Percentiles rank a stretch among this genome's conserved stretches.
phyloP scores from a whole-genome alignment of 192 early-diverging fungal species.

The Gigaspora rosea region DNA sequence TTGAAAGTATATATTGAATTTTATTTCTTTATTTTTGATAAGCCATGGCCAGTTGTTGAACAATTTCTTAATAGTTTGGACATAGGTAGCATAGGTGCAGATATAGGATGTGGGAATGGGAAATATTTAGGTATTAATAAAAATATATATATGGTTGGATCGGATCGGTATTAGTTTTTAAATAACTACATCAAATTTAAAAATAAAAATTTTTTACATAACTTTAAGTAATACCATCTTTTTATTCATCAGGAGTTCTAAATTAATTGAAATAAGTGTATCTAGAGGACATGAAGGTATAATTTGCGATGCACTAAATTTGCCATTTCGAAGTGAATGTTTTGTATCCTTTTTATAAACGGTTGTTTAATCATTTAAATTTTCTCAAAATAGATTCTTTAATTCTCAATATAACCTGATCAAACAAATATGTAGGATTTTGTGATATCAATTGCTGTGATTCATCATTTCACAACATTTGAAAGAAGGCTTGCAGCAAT shows the following conservation, averaged over 20 bases:
- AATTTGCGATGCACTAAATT: slow-evolving; percentile 75
- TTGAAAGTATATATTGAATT: not conserved
- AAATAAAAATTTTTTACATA: not conserved
- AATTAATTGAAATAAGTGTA: slow-evolving; percentile 73
- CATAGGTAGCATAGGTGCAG: slow-evolving; percentile 80
- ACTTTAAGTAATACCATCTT: not conserved
- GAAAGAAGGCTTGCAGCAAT: slow-evolving; percentile 75
- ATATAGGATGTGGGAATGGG: slow-evolving; percentile 97
- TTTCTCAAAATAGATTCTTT: not conserved
- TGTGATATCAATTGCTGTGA: slow-evolving; percentile 93
- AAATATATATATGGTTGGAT: slow-evolving; percentile 80
- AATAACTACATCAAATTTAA: not conserved
- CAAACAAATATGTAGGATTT: slow-evolving; percentile 67
- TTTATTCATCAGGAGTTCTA: slow-evolving; percentile 58
- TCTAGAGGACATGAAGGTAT: slow-evolving; percentile 78
- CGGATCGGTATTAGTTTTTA: slow-evolving; percentile 67
- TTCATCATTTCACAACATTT: slow-evolving; percentile 86
- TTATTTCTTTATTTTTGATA: not conserved
- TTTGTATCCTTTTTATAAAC: slow-evolving; percentile 61
- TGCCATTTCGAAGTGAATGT: slow-evolving; percentile 69
- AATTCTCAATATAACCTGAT: not conserved
- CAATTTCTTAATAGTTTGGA: slow-evolving; percentile 66
- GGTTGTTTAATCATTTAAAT: not conserved
- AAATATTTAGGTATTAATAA: slow-evolving; percentile 93
- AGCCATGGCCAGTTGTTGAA: slow-evolving; percentile 97